These are phyloP conservation scores for Flaveria brownii DNA, from an alignment of 129 eudicot species.

Conservation along the genomic window DNA sequence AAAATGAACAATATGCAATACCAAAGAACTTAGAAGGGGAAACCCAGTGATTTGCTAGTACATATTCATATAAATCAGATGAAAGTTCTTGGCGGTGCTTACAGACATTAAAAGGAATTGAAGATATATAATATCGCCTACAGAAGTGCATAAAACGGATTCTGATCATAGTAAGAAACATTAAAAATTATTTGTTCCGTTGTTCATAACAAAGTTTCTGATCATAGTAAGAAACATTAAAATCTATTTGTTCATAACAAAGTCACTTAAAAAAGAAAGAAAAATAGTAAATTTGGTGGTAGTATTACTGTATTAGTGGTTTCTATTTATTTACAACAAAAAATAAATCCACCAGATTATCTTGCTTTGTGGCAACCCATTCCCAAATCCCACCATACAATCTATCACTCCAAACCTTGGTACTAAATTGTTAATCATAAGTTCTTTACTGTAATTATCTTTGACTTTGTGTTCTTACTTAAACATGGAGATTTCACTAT, in stretches of 20 bases:
- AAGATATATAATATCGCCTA: not conserved
- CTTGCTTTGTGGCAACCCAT: not conserved
- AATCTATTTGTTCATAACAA: not conserved
- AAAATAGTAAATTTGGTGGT: not conserved
- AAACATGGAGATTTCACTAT: conserved; percentile 1
- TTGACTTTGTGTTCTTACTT: not conserved
- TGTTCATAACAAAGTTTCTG: not conserved
- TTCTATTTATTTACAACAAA: not conserved
- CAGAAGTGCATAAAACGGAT: not conserved
- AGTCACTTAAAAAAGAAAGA: not conserved
- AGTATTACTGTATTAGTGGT: not conserved
- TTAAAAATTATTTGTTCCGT: not conserved
- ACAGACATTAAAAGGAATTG: not conserved
- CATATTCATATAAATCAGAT: not conserved
- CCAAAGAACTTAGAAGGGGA: not conserved
- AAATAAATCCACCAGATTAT: not conserved
- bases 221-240: not conserved
- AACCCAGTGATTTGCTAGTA: not conserved
- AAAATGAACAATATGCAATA: not conserved
- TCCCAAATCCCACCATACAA: not conserved
- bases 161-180: not conserved
- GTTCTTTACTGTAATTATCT: not conserved
- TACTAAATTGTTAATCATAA: not conserved
- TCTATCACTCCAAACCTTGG: not conserved
- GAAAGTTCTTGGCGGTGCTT: not conserved